Evolutionary conservation across 306 rosid genomes (phyloP).

Genomic region (peach (Prunus persica)): DNA sequence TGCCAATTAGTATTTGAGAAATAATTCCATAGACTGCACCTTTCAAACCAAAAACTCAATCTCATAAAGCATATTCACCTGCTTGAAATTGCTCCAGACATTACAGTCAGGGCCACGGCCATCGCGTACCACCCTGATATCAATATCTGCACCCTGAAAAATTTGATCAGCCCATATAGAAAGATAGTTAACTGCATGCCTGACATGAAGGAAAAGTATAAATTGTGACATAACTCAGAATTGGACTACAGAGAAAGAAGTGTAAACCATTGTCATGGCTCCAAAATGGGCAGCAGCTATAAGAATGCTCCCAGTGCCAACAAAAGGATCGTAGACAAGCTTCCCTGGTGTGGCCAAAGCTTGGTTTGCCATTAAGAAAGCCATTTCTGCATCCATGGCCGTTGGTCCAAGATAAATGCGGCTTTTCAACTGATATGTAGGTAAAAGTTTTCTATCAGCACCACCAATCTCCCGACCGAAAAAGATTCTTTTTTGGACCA

Average conservation of each 20-base stretch:
- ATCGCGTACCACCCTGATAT: slow-evolving; percentile 94
- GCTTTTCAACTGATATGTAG: slow-evolving; percentile 91
- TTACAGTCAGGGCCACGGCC: slow-evolving; percentile 97
- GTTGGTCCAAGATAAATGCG: slow-evolving; percentile 97
- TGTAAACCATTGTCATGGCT: slow-evolving; percentile 89
- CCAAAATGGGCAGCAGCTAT: slow-evolving; percentile 93
- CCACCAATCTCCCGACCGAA: slow-evolving; percentile 92
- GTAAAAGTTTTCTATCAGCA: slow-evolving; percentile 84
- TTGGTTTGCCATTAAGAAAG: slow-evolving; percentile 96
- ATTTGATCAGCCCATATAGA: slow-evolving; percentile 31
- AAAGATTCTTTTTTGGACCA: slow-evolving; percentile 64
- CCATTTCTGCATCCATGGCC: slow-evolving; percentile 99
- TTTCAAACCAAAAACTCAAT: slow-evolving; percentile 18
- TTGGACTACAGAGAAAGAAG: slow-evolving; percentile 14
- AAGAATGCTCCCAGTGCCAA: slow-evolving; percentile 96
- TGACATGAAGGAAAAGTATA: slow-evolving; percentile 1
- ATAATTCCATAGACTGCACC: neutral
- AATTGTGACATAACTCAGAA: neutral
- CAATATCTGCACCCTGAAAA: slow-evolving; percentile 97
- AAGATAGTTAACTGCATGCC: slow-evolving; percentile 15
- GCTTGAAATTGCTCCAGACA: slow-evolving; percentile 98
- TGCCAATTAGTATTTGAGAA: neutral
- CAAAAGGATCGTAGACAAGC: slow-evolving; percentile 88
- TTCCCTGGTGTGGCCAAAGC: slow-evolving; percentile 74
- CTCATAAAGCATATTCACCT: slow-evolving; percentile 48